A percentile compares a stretch with the other conserved stretches of the same genome.
Conservation (phyloP, 176 grass and related monocot species). For the Aegilops tauschii region DNA sequence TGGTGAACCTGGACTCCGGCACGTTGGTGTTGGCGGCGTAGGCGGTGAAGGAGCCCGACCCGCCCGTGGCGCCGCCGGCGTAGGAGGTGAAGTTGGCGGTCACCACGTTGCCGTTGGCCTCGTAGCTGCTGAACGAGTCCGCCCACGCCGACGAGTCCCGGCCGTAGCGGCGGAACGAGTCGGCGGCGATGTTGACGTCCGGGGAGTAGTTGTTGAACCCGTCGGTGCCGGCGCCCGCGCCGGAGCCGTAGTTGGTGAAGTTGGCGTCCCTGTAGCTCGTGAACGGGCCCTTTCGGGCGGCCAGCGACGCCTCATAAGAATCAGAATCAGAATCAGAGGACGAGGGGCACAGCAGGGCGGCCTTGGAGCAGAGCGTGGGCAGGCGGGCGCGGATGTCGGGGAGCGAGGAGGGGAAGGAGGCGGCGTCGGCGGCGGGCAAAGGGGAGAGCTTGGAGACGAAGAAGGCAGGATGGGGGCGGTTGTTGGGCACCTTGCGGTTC, state of each 20-base stretch:
- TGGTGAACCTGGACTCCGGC: conserved; percentile 57
- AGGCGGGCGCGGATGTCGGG: conserved; percentile 26
- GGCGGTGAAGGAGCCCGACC: conserved; percentile 42
- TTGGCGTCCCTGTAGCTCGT: conserved; percentile 52
- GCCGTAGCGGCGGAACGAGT: conserved; percentile 77
- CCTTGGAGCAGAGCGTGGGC: conserved; percentile 54
- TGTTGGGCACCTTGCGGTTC: conserved; percentile 86
- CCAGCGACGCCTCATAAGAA: not conserved
- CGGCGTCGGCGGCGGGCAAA: conserved; percentile 39
- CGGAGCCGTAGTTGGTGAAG: conserved; percentile 73
- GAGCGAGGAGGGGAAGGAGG: conserved; percentile 31
- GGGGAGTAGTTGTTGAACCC: conserved; percentile 57
- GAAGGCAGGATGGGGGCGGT: conserved; percentile 75
- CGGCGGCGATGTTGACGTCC: conserved; percentile 52
- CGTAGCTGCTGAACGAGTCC: conserved; percentile 55
- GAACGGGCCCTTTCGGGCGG: conserved; percentile 14
- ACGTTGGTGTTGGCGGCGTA: conserved; percentile 60
- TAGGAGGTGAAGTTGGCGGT: conserved; percentile 85
- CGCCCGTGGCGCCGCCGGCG: conserved; percentile 51
- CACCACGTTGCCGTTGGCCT: conserved; percentile 63
- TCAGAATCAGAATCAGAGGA: not conserved
- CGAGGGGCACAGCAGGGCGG: conserved; percentile 54
- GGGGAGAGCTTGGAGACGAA: conserved; percentile 75
- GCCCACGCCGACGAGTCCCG: conserved; percentile 26
- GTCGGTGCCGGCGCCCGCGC: conserved; percentile 24